Base-by-base conservation (phyloP, 163 green algal species). In the Chlamydomonas reinhardtii region DNA sequence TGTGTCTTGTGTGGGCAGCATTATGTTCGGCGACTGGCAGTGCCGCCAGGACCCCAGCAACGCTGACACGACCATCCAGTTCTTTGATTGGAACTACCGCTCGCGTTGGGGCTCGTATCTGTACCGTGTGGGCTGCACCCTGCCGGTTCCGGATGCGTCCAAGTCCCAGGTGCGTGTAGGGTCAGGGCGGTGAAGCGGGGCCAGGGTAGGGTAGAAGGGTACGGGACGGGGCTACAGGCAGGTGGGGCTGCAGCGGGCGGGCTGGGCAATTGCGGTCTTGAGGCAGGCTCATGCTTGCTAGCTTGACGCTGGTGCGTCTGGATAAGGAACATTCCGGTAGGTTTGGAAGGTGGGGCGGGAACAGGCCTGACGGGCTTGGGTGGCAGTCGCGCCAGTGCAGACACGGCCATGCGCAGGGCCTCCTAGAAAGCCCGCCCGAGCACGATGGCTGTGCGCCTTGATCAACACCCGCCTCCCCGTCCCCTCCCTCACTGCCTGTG, bases 21-120 rank as follows among this genome's bases (percentile, higher is more conserved):
- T 91, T 2, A 66, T 83, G 19, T 89, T 91, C 61, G 87, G 87
- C 0, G 87, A 91, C 70, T 91, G 88, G 68, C 35, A 84, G 35
- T 91, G 87, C 48, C 54, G 37, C 2, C 85, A 78, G 35, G 59
- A 72, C 54, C 31, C 48, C 14, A 43, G 0, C 32, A 61, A 75
- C 62, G 11, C 61, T 9, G 52, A 74, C 4, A 48, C 77, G 8
- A 17, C 12, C 17, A 73, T 77, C 34, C 31, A 25, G 2, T 70
- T 90, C 32, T 22, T 12, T 31, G 52, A 29, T 20, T 17, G 17
- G n/a, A 12, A 0, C 25, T 22, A 16, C 54, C 59, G 66, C 2
- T 25, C 52, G 37, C 62, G 80, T 15, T 82, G 66, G 6, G 43
- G 72, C 32, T 39, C 4, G 11, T 35, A 20, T 17, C 27, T 73